Percentiles rank a stretch among this genome's conserved stretches.
Evolutionary conservation across 2,329 filamentous ascomycete species (phyloP).

Genomic region (Gaeumannomyces tritici): DNA sequence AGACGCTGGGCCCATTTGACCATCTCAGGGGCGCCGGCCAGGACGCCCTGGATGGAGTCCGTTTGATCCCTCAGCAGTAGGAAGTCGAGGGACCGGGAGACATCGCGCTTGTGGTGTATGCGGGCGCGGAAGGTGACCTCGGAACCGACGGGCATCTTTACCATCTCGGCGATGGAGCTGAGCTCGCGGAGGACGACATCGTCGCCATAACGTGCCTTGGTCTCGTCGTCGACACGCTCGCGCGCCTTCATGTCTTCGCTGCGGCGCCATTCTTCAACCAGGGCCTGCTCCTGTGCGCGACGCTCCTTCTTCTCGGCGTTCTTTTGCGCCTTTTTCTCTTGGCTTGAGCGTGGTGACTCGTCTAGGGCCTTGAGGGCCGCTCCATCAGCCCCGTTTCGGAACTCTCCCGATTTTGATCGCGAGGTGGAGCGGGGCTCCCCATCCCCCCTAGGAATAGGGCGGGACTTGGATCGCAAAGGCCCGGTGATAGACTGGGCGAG

Average conservation of each 20-base stretch:
- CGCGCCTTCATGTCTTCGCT: conserved; percentile 4
- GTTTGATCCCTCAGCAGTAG: conserved; percentile 79
- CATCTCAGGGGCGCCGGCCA: conserved; percentile 48
- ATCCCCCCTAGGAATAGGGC: not conserved
- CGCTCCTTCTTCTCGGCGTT: conserved; percentile 3
- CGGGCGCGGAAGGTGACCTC: conserved; percentile 60
- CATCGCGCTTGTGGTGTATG: conserved; percentile 68
- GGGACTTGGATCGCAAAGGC: not conserved
- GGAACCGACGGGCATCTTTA: conserved; percentile 33
- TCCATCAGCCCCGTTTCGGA: not conserved
- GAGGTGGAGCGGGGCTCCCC: not conserved
- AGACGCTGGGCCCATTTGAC: conserved; percentile 82
- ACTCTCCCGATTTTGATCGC: not conserved
- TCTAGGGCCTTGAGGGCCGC: not conserved
- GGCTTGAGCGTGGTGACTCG: not conserved
- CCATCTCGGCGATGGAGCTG: conserved; percentile 11
- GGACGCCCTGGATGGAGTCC: conserved; percentile 73
- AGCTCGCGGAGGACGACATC: conserved; percentile 2
- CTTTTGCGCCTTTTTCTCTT: conserved; percentile 2
- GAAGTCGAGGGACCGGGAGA: conserved; percentile 78
- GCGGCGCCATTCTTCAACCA: not conserved
- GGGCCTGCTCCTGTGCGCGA: not conserved
- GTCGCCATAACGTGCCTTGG: conserved; percentile 1
- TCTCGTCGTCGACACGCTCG: conserved; percentile 3
- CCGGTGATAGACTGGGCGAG: not conserved